Evolutionary conservation across 2,329 filamentous ascomycete genomes (phyloP).

Genomic region (Colletotrichum sp.): DNA sequence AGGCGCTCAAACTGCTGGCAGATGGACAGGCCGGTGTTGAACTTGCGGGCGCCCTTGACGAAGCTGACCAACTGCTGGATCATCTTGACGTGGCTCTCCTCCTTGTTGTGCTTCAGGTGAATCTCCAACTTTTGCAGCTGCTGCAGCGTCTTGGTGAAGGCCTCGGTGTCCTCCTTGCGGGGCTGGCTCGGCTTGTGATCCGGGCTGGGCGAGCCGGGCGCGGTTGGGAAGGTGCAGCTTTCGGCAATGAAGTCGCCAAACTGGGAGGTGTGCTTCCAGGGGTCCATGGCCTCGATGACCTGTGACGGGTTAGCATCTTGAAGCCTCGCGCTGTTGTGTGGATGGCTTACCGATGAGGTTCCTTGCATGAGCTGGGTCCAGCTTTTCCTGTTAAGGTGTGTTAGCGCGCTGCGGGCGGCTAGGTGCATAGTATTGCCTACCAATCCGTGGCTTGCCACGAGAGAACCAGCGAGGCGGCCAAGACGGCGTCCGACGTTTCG

Average conservation of each 20-base stretch:
- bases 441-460: conserved; percentile 98
- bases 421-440: conserved; percentile 60
- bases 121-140: conserved; percentile 73
- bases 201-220: conserved; percentile 66
- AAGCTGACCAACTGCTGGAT: conserved; percentile 75
- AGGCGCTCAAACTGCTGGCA: conserved; percentile 90
- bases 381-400: conserved; percentile 68
- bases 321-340: not conserved
- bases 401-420: conserved; percentile 39
- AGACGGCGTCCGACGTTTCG: conserved; percentile 86
- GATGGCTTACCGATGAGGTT: conserved; percentile 76
- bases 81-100: conserved; percentile 64
- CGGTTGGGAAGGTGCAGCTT: conserved; percentile 75
- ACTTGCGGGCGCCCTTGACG: conserved; percentile 73
- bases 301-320: not conserved
- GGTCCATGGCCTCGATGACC: conserved; percentile 90
- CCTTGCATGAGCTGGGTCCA: conserved; percentile 95
- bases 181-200: conserved; percentile 67
- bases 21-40: conserved; percentile 72
- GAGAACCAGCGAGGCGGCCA: conserved; percentile 88
- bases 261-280: conserved; percentile 88
- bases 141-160: conserved; percentile 69
- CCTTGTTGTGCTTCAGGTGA: conserved; percentile 71
- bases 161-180: conserved; percentile 72
- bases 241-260: conserved; percentile 84